Percentiles rank a stretch among this genome's conserved stretches.
Evolutionary conservation across 306 rosid species (phyloP).

Genomic region (Comarum palustre): DNA sequence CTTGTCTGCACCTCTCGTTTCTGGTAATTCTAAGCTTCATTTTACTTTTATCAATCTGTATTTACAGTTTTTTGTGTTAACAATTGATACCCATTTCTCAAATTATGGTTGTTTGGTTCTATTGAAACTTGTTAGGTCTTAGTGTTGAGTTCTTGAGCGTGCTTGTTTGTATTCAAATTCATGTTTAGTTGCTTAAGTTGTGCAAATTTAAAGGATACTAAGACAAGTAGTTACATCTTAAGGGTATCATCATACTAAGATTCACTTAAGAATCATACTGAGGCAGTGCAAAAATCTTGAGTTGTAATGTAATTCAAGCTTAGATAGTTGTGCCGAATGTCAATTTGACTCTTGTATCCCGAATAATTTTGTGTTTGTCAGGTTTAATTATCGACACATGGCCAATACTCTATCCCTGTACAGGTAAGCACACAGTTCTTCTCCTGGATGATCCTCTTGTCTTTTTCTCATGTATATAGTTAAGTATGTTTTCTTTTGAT

Average conservation of each 20-base stretch:
- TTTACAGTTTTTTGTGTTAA: background rate
- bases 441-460: background rate
- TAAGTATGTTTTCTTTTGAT: slow-evolving; percentile 18
- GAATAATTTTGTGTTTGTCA: slow-evolving; percentile 36
- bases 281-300: background rate
- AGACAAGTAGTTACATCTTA: background rate
- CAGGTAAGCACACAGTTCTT: slow-evolving; percentile 38
- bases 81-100: background rate
- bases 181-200: background rate
- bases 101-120: background rate
- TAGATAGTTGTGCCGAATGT: background rate
- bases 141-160: background rate
- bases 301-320: background rate
- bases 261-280: background rate
- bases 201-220: background rate
- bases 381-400: slow-evolving; percentile 98
- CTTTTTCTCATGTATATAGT: background rate
- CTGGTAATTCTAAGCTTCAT: slow-evolving; percentile 47
- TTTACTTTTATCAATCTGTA: background rate
- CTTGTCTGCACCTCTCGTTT: slow-evolving; percentile 92
- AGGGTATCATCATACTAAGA: too few relatives aligned
- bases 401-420: slow-evolving; percentile 91
- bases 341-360: slow-evolving; percentile 12
- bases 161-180: background rate
- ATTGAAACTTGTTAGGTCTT: background rate